A percentile compares a stretch with the other conserved stretches of the same genome.
Evolutionary conservation across 2,329 filamentous ascomycete genomes (phyloP).

Genomic region (Talaromyces islandicus): DNA sequence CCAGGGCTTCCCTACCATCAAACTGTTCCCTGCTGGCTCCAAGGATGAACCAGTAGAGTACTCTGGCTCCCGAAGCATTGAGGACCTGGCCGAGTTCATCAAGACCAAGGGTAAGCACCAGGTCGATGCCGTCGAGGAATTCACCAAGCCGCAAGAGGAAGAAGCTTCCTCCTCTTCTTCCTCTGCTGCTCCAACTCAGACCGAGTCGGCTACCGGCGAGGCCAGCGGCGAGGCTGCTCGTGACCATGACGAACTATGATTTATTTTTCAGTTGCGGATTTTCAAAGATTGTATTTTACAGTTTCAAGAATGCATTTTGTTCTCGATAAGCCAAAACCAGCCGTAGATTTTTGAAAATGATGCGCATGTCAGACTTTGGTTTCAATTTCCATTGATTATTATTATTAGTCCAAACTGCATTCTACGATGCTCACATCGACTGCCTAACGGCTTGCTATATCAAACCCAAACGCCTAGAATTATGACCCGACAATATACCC

Average conservation of each 20-base stretch:
- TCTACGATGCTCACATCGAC: neutral
- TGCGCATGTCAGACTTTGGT: neutral
- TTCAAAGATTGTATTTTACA: neutral
- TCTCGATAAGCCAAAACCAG: neutral
- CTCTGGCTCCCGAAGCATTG: conserved; percentile 77
- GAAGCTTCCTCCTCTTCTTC: conserved; percentile 21
- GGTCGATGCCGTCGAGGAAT: conserved; percentile 58
- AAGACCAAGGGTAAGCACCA: conserved; percentile 92
- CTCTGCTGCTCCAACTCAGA: conserved; percentile 19
- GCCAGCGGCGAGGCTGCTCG: conserved; percentile 13
- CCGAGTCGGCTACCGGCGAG: conserved; percentile 13
- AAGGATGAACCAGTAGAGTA: conserved; percentile 85
- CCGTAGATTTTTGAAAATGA: neutral
- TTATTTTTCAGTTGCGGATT: neutral
- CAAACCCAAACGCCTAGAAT: neutral
- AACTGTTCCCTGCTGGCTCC: conserved; percentile 85
- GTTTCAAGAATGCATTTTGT: neutral
- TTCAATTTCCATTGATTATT: neutral
- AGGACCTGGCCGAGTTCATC: conserved; percentile 88
- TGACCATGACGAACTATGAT: conserved; percentile 36
- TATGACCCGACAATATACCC: neutral
- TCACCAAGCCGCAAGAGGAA: conserved; percentile 48
- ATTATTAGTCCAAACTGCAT: neutral
- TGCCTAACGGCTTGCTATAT: neutral
- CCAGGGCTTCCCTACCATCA: conserved; percentile 97